Evolutionary conservation across 2,329 filamentous ascomycete species (phyloP).

Genomic region (Fusarium acutatum): DNA sequence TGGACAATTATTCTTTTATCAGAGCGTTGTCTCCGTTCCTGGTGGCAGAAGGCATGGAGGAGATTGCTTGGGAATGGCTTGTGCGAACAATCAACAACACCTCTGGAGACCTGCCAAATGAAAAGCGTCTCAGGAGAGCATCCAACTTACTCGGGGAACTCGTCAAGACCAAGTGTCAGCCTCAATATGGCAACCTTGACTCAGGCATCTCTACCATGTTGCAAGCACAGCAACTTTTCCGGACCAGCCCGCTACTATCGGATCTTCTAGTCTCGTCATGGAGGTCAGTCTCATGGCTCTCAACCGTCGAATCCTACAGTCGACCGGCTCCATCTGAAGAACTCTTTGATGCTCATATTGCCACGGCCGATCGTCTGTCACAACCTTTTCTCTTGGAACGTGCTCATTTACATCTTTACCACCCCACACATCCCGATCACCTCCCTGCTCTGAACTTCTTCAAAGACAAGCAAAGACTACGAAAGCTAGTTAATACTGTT

Average conservation of each 20-base stretch:
- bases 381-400: slow-evolving; percentile 53
- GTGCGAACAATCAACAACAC: slow-evolving; percentile 49
- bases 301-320: slow-evolving; percentile 60
- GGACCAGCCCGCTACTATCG: slow-evolving; percentile 46
- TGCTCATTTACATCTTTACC: slow-evolving; percentile 64
- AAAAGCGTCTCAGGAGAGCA: slow-evolving; percentile 40
- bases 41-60: slow-evolving; percentile 61
- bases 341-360: slow-evolving; percentile 63
- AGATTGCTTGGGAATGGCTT: slow-evolving; percentile 63
- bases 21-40: slow-evolving; percentile 58
- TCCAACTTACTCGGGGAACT: slow-evolving; percentile 51
- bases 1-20: slow-evolving; percentile 51
- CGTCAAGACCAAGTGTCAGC: slow-evolving; percentile 53
- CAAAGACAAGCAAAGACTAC: slow-evolving; percentile 44
- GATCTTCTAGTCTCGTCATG: slow-evolving; percentile 54
- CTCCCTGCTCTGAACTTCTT: slow-evolving; percentile 59
- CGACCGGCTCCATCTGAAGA: slow-evolving; percentile 55
- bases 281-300: slow-evolving; percentile 59
- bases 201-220: slow-evolving; percentile 59
- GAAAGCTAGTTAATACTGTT: slow-evolving; percentile 39
- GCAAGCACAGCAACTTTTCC: slow-evolving; percentile 55
- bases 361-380: slow-evolving; percentile 53
- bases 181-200: slow-evolving; percentile 55
- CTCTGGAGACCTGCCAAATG: slow-evolving; percentile 27
- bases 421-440: slow-evolving; percentile 61